Conservation (phyloP, 208 protist genomes). For the Trypanosomatidae sp. region DNA sequence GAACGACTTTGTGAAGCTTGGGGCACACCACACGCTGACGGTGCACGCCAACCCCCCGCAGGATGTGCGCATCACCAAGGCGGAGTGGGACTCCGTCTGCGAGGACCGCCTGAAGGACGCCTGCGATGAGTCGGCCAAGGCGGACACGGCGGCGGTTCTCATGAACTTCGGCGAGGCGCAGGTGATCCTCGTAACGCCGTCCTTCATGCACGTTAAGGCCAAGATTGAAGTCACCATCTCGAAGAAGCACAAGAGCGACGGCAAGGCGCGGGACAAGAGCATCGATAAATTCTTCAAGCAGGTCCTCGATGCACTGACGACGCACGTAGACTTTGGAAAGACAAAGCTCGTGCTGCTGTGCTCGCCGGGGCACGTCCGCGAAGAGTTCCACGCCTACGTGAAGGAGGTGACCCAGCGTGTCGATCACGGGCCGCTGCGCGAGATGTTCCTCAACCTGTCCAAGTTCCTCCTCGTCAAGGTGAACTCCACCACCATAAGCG, state of each 20-base stretch:
- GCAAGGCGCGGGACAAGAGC: constrained; percentile 84
- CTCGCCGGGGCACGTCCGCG: constrained; percentile 93
- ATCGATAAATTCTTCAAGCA: constrained; percentile 94
- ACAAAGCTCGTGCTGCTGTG: constrained; percentile 95
- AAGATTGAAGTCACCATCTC: constrained; percentile 87
- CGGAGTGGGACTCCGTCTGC: constrained; percentile 87
- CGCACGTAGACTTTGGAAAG: constrained; percentile 93
- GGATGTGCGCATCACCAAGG: constrained; percentile 92
- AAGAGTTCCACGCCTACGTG: constrained; percentile 80
- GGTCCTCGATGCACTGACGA: constrained; percentile 83
- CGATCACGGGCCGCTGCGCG: constrained; percentile 60
- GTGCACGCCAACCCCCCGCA: constrained; percentile 83
- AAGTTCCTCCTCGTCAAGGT: constrained; percentile 94
- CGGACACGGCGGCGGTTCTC: constrained; percentile 94
- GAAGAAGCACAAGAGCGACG: constrained; percentile 84
- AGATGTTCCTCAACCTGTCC: constrained; percentile 75
- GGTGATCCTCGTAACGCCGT: constrained; percentile 92
- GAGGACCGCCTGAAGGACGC: constrained; percentile 68
- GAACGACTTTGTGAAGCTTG: constrained; percentile 90
- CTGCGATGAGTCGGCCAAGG: constrained; percentile 62
- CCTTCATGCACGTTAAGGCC: constrained; percentile 93
- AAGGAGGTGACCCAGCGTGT: constrained; percentile 37
- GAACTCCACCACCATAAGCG: constrained; percentile 84
- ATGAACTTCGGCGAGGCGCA: constrained; percentile 94
- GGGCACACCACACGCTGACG: constrained; percentile 93